A percentile compares a stretch with the other conserved stretches of the same genome.
phyloP scores from a whole-genome alignment of 1,284 basidiomycete genomes.

The Cutaneotrichosporon cyanovorans region DNA sequence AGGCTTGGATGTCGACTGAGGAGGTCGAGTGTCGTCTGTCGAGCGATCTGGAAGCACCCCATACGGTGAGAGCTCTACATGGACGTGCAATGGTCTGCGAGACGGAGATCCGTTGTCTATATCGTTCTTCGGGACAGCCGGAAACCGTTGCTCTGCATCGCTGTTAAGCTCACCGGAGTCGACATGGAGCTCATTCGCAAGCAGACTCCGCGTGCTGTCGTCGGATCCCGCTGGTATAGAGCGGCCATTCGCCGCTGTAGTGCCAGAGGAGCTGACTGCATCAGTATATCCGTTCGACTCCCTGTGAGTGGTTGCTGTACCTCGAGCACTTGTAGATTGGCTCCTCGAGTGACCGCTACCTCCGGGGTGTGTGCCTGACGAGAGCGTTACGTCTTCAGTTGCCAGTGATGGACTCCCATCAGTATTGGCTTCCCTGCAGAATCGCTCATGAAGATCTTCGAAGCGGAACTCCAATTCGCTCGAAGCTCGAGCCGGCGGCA shows the following conservation, averaged over 20 bases:
- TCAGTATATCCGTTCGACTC: too few relatives aligned
- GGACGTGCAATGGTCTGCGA: constrained; percentile 25
- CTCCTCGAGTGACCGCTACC: too few relatives aligned
- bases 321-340: too few relatives aligned
- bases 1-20: too few relatives aligned
- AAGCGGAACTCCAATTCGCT: constrained; percentile 18
- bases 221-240: too few relatives aligned
- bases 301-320: too few relatives aligned
- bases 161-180: background rate
- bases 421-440: constrained; percentile 8
- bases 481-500: constrained; percentile 15
- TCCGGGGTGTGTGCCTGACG: too few relatives aligned
- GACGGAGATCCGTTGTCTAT: background rate
- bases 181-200: background rate
- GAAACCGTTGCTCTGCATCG: background rate
- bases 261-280: too few relatives aligned
- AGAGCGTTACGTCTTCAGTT: too few relatives aligned
- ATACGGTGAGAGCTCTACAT: constrained; percentile 34
- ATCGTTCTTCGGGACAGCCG: constrained; percentile 1
- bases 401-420: too few relatives aligned
- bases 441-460: constrained; percentile 16
- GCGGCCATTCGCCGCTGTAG: too few relatives aligned
- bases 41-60: background rate
- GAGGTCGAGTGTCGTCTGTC: background rate
- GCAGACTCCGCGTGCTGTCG: too few relatives aligned